These are phyloP conservation scores for Citrullus amarus DNA, from an alignment of 306 rosid species.

Conservation along the genomic window DNA sequence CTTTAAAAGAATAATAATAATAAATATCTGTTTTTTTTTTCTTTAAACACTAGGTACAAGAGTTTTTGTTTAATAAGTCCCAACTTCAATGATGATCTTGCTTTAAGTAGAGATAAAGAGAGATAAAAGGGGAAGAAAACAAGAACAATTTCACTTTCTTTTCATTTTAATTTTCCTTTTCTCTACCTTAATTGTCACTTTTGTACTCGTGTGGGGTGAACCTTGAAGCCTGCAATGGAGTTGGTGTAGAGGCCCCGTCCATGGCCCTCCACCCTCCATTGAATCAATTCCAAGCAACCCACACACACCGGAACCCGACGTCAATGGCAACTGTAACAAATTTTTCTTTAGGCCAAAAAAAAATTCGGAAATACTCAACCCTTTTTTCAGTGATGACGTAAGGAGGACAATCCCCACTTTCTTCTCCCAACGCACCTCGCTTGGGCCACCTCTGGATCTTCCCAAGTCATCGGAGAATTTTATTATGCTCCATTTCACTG, in stretches of 20 bases:
- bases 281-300: background rate
- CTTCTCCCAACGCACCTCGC: conserved; percentile 16
- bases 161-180: background rate
- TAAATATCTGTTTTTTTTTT: too few species aligned
- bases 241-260: conserved; percentile 9
- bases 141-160: background rate
- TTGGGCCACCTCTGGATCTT: conserved; percentile 39
- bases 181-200: background rate
- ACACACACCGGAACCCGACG: background rate
- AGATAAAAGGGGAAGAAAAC: background rate
- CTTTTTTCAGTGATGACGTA: conserved; percentile 30
- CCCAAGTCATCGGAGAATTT: conserved; percentile 47
- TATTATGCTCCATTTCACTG: background rate
- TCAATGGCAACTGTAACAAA: background rate
- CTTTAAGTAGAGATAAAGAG: background rate
- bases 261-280: background rate
- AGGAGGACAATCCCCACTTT: conserved; percentile 28
- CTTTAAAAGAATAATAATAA: too few species aligned
- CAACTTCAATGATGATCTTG: conserved; percentile 3
- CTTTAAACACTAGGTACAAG: background rate
- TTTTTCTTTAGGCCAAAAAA: too few species aligned
- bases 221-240: background rate
- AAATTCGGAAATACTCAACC: background rate
- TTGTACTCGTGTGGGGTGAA: conserved; percentile 3
- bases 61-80: background rate